A percentile compares a stretch with the other conserved stretches of the same genome.
Evolutionary conservation across 1,139 yeast species (phyloP).

Genomic region (Suhomyces taliae): DNA sequence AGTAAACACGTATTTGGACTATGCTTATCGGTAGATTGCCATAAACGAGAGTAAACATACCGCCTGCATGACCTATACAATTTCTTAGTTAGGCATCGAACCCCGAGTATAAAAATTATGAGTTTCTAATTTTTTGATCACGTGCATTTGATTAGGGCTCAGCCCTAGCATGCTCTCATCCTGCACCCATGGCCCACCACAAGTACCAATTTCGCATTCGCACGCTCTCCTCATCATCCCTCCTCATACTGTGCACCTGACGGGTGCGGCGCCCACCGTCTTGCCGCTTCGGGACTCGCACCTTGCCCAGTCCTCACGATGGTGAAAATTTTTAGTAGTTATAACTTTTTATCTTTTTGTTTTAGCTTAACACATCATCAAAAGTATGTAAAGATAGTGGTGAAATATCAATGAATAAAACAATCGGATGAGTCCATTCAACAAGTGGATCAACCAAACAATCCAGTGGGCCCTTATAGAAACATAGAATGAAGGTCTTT

Average conservation of each 20-base stretch:
- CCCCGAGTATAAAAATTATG: no score
- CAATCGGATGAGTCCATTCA: no score
- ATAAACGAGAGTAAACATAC: no score
- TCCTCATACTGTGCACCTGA: not conserved
- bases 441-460: not conserved
- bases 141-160: conserved; percentile 18
- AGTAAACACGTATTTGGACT: no score
- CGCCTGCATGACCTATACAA: no score
- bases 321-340: conserved; percentile 13
- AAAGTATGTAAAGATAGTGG: conserved; percentile 16
- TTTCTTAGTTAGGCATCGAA: no score
- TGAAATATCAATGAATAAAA: not conserved
- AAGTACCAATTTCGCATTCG: not conserved
- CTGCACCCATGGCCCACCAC: not conserved
- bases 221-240: not conserved
- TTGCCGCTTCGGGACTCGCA: conserved; percentile 6
- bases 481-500: no score
- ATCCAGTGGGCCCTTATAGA: not conserved
- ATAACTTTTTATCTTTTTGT: conserved; percentile 12
- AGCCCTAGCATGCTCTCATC: conserved; percentile 10
- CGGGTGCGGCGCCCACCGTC: conserved; percentile 6
- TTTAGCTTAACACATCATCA: conserved; percentile 16
- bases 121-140: no score
- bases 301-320: conserved; percentile 8
- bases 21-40: no score